Conservation (phyloP, 2,329 filamentous ascomycete genomes). For the Neoarthrinium moseri region DNA sequence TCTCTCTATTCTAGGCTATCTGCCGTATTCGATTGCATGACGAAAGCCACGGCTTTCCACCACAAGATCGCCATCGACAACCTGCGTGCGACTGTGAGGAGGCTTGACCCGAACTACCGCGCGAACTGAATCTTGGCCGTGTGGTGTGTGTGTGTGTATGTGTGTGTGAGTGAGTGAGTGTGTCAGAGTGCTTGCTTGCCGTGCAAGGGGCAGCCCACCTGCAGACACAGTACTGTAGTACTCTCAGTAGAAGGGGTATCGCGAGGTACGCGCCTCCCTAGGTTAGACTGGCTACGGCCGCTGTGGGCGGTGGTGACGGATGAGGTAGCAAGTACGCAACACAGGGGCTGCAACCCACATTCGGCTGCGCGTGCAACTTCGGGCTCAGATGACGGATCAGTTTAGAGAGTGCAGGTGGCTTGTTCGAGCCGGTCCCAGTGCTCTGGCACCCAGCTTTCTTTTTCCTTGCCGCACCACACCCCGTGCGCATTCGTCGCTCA, state of each 20-base stretch:
- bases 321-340: not conserved
- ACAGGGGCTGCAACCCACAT: not conserved
- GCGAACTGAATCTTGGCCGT: too few relatives aligned
- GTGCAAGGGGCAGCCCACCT: too few relatives aligned
- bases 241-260: not conserved
- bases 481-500: not conserved
- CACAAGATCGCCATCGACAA: not conserved
- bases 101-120: too few relatives aligned
- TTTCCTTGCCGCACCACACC: constrained; percentile 16
- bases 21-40: too few relatives aligned
- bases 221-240: too few relatives aligned
- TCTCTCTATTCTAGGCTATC: too few relatives aligned
- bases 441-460: constrained; percentile 27
- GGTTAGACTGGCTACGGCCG: too few relatives aligned
- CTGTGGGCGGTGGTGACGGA: too few relatives aligned
- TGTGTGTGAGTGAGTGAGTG: too few relatives aligned
- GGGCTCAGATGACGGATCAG: constrained; percentile 23
- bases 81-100: not conserved
- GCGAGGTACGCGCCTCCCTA: not conserved
- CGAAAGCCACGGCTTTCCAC: not conserved
- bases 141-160: too few relatives aligned
- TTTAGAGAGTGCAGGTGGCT: constrained; percentile 6
- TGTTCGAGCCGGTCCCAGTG: constrained; percentile 21
- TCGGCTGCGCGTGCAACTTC: not conserved
- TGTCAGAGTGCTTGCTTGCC: too few relatives aligned